Evolutionary conservation across 768 basidiomycete species (phyloP).

Genomic region (Daedalea quercina): DNA sequence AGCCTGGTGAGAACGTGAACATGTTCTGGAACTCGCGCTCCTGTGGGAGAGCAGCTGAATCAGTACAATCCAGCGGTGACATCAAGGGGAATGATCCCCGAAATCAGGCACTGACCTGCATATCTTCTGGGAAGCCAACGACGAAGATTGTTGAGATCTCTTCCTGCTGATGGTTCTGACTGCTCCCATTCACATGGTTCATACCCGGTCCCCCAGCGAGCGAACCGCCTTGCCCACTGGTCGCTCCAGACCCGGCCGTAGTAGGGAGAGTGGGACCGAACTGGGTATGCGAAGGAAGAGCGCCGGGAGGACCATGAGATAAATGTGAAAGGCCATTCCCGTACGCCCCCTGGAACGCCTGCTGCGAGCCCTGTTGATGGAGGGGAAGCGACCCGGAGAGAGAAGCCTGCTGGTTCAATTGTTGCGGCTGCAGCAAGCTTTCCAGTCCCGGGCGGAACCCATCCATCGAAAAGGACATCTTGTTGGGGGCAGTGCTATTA

Average conservation of each 20-base stretch:
- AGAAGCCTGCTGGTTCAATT: conserved; percentile 4
- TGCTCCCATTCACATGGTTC: conserved; percentile 24
- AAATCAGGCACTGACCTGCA: conserved; percentile 60
- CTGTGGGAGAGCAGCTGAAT: conserved; percentile 32
- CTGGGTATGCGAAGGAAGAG: conserved; percentile 64
- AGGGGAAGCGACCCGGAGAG: conserved; percentile 2
- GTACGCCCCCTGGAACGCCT: conserved; percentile 26
- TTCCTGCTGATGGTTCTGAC: conserved; percentile 36
- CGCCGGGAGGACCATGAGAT: conserved; percentile 14
- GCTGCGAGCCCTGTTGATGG: conserved; percentile 25
- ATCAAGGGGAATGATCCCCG: not conserved
- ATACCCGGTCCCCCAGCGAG: conserved; percentile 11
- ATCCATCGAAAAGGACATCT: conserved; percentile 14
- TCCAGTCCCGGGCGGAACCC: conserved; percentile 18
- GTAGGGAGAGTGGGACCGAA: conserved; percentile 64
- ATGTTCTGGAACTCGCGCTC: conserved; percentile 99
- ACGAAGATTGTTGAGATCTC: conserved; percentile 98
- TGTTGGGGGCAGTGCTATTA: conserved; percentile 5
- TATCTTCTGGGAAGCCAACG: conserved; percentile 98
- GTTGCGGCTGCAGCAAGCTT: conserved; percentile 14
- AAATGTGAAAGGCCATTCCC: conserved; percentile 26
- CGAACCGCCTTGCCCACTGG: conserved; percentile 9
- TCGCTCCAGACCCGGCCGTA: conserved; percentile 22
- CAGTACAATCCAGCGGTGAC: conserved; percentile 9
- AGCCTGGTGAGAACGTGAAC: conserved; percentile 94